Percentiles rank a stretch among this genome's conserved stretches.
Evolutionary conservation across 2,329 filamentous ascomycete species (phyloP).

Genomic region (Aureobasidium zeae): DNA sequence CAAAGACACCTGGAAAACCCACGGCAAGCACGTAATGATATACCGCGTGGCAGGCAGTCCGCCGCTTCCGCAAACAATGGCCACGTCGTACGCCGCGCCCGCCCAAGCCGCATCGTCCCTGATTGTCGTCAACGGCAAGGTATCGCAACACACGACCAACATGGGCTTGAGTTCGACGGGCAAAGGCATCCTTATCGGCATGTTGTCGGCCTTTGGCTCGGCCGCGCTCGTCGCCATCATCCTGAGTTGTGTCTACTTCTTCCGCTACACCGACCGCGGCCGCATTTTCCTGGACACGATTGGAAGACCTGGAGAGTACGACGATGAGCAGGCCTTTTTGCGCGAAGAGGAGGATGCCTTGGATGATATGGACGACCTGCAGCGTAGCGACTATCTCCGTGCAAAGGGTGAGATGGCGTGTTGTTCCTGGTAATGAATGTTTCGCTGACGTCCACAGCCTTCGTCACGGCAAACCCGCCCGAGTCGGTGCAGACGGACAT

Average conservation of each 20-base stretch:
- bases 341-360: constrained; percentile 91
- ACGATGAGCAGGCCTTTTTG: constrained; percentile 91
- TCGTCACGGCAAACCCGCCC: constrained; percentile 85
- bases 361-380: constrained; percentile 90
- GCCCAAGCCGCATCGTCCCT: constrained; percentile 14
- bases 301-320: constrained; percentile 87
- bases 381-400: constrained; percentile 80
- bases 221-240: constrained; percentile 74
- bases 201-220: constrained; percentile 88
- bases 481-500: constrained; percentile 96
- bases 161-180: constrained; percentile 42
- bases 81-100: constrained; percentile 15
- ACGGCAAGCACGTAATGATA: too few species aligned
- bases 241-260: constrained; percentile 80
- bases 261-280: constrained; percentile 78
- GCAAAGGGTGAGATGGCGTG: constrained; percentile 65
- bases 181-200: constrained; percentile 83
- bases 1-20: too few species aligned
- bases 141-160: constrained; percentile 8
- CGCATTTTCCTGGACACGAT: constrained; percentile 90
- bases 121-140: constrained; percentile 1
- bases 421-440: background rate
- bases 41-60: background rate
- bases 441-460: constrained; percentile 51
- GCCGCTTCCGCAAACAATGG: constrained; percentile 16